Conservation (phyloP, 331 rosid species). For the Pyracantha coccinea region DNA sequence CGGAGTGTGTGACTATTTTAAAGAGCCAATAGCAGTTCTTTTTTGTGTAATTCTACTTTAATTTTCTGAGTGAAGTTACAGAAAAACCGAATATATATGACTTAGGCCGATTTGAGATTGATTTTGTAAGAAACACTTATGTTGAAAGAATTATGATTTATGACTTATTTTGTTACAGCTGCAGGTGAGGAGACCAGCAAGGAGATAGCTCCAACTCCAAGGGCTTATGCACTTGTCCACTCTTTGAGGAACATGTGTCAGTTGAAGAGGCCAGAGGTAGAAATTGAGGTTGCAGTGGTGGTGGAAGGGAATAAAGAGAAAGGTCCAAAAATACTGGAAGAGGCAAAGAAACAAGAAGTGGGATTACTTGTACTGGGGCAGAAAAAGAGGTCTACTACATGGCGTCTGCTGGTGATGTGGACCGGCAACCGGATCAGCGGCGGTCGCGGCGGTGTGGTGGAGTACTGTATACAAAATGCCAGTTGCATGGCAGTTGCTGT, state of each 20-base stretch:
- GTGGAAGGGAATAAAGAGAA: slow-evolving; percentile 68
- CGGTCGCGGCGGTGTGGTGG: slow-evolving; percentile 33
- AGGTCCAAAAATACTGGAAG: slow-evolving; percentile 80
- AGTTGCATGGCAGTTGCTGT: slow-evolving; percentile 94
- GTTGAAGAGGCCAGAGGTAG: slow-evolving; percentile 77
- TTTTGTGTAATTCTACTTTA: neutral
- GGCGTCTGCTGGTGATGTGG: slow-evolving; percentile 96
- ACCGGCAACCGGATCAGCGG: slow-evolving; percentile 33
- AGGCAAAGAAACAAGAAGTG: slow-evolving; percentile 72
- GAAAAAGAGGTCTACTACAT: slow-evolving; percentile 75
- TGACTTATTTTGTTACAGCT: slow-evolving; percentile 16
- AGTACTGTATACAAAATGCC: slow-evolving; percentile 86
- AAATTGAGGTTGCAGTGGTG: slow-evolving; percentile 61
- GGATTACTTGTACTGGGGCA: slow-evolving; percentile 76
- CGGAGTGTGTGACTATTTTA: too few species aligned
- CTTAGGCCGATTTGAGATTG: neutral
- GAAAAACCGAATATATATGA: too few species aligned
- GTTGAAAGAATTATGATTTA: too few species aligned
- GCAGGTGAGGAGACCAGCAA: slow-evolving; percentile 41
- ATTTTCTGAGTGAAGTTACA: neutral
- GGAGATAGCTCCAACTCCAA: slow-evolving; percentile 42
- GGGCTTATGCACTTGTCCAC: slow-evolving; percentile 50
- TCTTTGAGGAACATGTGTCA: slow-evolving; percentile 62
- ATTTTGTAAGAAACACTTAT: neutral
- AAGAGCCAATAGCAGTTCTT: accelerated